Conservation (phyloP, 306 rosid species). For the Bauhinia variegata region DNA sequence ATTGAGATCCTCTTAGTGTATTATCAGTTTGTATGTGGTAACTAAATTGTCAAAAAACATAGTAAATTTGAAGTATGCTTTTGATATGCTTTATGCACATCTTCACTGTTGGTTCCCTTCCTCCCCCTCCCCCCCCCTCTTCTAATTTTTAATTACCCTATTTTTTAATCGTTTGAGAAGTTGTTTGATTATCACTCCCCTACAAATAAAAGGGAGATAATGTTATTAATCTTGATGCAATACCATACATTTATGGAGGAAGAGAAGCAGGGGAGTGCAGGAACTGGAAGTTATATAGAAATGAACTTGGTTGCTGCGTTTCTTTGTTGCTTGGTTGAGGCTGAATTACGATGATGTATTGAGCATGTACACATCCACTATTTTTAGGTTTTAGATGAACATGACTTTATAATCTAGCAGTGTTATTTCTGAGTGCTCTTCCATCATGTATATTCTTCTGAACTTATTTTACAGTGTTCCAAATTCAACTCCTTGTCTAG, state of each 20-base stretch:
- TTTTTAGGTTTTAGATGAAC: constrained; percentile 27
- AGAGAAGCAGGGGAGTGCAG: constrained; percentile 26
- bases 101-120: neutral
- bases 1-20: constrained; percentile 26
- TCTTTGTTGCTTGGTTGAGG: constrained; percentile 26
- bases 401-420: no score
- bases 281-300: constrained; percentile 5
- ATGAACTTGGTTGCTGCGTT: no score
- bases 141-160: no score
- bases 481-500: no score
- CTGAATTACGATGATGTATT: constrained; percentile 18
- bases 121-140: no score
- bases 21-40: constrained; percentile 31
- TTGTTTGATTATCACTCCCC: no score
- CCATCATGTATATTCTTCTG: no score
- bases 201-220: no score
- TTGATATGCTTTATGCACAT: constrained; percentile 24
- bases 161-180: no score
- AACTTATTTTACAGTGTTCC: no score
- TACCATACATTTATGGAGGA: constrained; percentile 13
- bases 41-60: constrained; percentile 24
- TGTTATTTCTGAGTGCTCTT: no score
- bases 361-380: constrained; percentile 15
- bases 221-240: no score
- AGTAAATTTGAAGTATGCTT: constrained; percentile 15